Percentiles rank a stretch among this genome's conserved stretches.
Conservation (phyloP, 1,284 basidiomycete genomes). For the Macrocystidia cucumis region DNA sequence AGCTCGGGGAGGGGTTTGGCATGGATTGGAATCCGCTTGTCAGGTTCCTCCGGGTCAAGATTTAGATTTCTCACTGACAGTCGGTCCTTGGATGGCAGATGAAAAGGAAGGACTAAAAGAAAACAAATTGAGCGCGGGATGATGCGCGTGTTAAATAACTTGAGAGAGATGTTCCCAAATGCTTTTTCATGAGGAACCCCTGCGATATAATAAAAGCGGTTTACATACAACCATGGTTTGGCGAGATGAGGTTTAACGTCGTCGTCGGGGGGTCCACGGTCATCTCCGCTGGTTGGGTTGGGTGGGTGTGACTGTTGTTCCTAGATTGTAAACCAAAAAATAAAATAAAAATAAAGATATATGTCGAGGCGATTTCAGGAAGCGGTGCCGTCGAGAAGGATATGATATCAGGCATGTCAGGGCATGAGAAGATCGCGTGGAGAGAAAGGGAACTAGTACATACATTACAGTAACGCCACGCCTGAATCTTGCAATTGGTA, state of each 20-base stretch:
- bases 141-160: not conserved
- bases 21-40: slow-evolving; percentile 10
- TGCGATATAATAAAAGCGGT: too few species aligned
- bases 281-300: too few species aligned
- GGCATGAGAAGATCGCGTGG: slow-evolving; percentile 23
- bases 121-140: not conserved
- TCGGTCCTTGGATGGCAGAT: not conserved
- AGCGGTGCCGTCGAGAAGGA: slow-evolving; percentile 10
- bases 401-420: slow-evolving; percentile 21
- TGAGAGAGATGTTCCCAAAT: not conserved
- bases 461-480: too few species aligned
- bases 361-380: too few species aligned
- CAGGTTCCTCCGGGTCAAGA: slow-evolving; percentile 11
- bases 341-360: too few species aligned
- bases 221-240: too few species aligned
- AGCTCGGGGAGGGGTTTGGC: slow-evolving; percentile 4
- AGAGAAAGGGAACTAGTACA: too few species aligned
- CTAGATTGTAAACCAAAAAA: slow-evolving; percentile 2
- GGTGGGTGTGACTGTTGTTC: not conserved
- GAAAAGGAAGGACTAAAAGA: not conserved
- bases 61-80: too few species aligned
- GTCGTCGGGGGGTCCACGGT: slow-evolving; percentile 22
- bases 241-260: not conserved
- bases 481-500: slow-evolving; percentile 11
- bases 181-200: not conserved